Base-by-base conservation (phyloP, 805 yeast genomes). In the Wickerhamomyces chaumierensis region DNA sequence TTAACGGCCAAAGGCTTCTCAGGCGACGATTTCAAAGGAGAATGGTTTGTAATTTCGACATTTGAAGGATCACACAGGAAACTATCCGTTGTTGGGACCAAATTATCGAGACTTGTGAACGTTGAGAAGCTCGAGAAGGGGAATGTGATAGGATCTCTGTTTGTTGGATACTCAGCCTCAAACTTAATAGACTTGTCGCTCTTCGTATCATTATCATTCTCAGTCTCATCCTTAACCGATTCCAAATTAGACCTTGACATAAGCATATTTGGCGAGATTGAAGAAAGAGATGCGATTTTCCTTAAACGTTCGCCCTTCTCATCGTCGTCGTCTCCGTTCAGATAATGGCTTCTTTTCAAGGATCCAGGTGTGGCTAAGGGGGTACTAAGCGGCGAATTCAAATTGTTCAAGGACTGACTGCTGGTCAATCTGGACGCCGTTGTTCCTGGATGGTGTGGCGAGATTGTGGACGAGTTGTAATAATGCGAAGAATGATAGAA, bases 361-460 rank as follows among this genome's bases (percentile, higher is more conserved):
- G 40, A 17, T 0, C 41, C 42, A 13, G 56, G 58, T 11, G 58
- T 44, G 27, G 51, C 45, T 35, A 55, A 33, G 28, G 60, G 49
- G 19, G 57, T 46, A 8, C 37, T 37, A 3, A 45, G 33, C 17
- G 53, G 51, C 11, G 52, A 47, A 18, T 36, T 42, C 12, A 31
- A 15, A 13, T 25, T 25, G 29, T 25, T 25, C 14, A 25, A 13
- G 18, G 32, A 25, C 18, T 34, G 41, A 18, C 39, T 42, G 7
- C 14, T 25, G 5, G 29, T 25, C 4, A 25, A 13, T 25, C 29
- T 25, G 4, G 29, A 25, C n/a, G n/a, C n/a, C n/a, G n/a, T n/a
- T n/a, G n/a, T n/a, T 4, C 29, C 29, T 13, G 29, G 29, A 14
- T 25, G 29, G 48, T 52, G 51, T 43, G 75, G 74, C 14, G 73